Conservation (phyloP, 2,329 filamentous ascomycete genomes). For the Scedosporium minutisporum region DNA sequence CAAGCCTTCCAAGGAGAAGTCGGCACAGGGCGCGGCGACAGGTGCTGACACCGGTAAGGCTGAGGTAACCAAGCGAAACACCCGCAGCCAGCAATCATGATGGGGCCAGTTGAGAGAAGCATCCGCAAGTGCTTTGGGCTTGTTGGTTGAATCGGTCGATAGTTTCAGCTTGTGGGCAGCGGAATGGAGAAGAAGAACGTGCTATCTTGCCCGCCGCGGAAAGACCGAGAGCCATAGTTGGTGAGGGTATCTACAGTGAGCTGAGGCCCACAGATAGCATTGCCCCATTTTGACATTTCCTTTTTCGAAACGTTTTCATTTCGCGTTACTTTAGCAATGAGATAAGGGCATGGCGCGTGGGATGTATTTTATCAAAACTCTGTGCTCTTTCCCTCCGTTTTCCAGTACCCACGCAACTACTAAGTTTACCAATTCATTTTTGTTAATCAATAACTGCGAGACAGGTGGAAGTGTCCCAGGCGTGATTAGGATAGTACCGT, state of each 20-base stretch:
- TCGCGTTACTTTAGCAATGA: not conserved
- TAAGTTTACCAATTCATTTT: not conserved
- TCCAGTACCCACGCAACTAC: not conserved
- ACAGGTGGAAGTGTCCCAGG: not conserved
- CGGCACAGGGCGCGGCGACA: conserved; percentile 44
- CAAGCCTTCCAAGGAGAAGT: conserved; percentile 50
- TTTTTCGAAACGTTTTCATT: not conserved
- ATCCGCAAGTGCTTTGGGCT: not conserved
- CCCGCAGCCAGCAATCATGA: conserved; percentile 44
- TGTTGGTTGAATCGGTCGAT: not conserved
- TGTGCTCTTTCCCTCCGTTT: not conserved
- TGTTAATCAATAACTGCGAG: not conserved
- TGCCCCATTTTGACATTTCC: not conserved
- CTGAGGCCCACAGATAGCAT: not conserved
- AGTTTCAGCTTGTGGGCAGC: too few relatives aligned
- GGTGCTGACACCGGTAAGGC: conserved; percentile 67
- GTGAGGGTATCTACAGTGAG: not conserved
- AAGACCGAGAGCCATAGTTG: too few relatives aligned
- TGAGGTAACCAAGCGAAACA: conserved; percentile 54
- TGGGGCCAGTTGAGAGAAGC: not conserved
- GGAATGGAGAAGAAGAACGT: too few relatives aligned
- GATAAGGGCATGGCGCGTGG: conserved; percentile 3
- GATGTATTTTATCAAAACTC: conserved; percentile 1
- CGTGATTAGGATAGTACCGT: too few relatives aligned
- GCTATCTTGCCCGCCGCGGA: too few relatives aligned